Evolutionary conservation across 2,329 filamentous ascomycete genomes (phyloP).

Genomic region (Penicillium thymicola): DNA sequence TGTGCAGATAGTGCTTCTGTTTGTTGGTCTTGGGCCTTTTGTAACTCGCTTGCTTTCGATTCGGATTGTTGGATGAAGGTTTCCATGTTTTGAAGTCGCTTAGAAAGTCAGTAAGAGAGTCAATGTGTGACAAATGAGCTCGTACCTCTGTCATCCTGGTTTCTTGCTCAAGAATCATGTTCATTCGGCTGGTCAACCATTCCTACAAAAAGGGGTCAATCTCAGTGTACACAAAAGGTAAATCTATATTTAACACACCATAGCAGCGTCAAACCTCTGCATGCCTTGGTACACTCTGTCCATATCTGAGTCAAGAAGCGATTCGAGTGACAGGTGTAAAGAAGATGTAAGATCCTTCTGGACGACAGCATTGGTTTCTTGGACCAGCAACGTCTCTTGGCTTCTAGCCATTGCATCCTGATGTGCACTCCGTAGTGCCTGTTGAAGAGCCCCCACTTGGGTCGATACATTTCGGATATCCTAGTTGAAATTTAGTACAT

Average conservation of each 20-base stretch:
- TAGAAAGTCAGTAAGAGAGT: slow-evolving; percentile 15
- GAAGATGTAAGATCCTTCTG: slow-evolving; percentile 30
- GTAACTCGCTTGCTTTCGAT: slow-evolving; percentile 30
- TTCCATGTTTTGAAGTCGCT: slow-evolving; percentile 39
- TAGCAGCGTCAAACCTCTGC: slow-evolving; percentile 30
- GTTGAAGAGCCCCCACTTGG: slow-evolving; percentile 24
- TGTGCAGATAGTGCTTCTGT: slow-evolving; percentile 29
- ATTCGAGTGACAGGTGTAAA: slow-evolving; percentile 34
- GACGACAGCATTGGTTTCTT: slow-evolving; percentile 26
- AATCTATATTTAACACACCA: slow-evolving; percentile 26
- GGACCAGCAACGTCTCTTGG: slow-evolving; percentile 25
- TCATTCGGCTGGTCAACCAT: slow-evolving; percentile 30
- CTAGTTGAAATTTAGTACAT: slow-evolving; percentile 23
- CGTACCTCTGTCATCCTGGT: slow-evolving; percentile 33
- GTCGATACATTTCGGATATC: slow-evolving; percentile 28
- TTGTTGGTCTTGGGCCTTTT: slow-evolving; percentile 35
- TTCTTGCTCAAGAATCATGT: slow-evolving; percentile 33
- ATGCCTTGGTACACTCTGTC: slow-evolving; percentile 29
- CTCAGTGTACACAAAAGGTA: neutral
- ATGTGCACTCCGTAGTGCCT: slow-evolving; percentile 25
- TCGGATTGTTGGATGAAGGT: slow-evolving; percentile 33
- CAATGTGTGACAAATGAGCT: neutral
- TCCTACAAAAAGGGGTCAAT: slow-evolving; percentile 24
- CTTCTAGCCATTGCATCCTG: slow-evolving; percentile 28
- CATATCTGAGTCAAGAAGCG: slow-evolving; percentile 31